Evolutionary conservation across 2,329 filamentous ascomycete species (phyloP).

Genomic region (Myriosclerotinia scirpicola): DNA sequence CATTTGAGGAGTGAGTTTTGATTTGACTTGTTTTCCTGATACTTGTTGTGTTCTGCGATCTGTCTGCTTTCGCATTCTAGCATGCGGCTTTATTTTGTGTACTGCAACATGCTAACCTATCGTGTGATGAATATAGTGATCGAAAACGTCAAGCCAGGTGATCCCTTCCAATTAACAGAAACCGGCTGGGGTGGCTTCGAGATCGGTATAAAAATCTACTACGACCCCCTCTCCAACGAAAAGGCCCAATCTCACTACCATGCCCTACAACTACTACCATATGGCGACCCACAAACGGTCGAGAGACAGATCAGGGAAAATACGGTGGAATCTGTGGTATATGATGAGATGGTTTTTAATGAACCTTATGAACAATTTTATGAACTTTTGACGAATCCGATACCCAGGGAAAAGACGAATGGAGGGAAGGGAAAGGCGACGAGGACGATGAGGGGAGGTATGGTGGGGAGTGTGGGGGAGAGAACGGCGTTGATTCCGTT

Average conservation of each 20-base stretch:
- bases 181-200: slow-evolving; percentile 99
- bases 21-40: too few relatives aligned
- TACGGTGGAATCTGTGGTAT: slow-evolving; percentile 74
- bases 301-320: slow-evolving; percentile 56
- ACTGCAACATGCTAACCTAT: neutral
- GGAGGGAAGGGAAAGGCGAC: slow-evolving; percentile 61
- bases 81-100: too few relatives aligned
- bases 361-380: slow-evolving; percentile 93
- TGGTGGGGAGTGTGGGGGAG: slow-evolving; percentile 50
- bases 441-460: slow-evolving; percentile 43
- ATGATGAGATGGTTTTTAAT: slow-evolving; percentile 96
- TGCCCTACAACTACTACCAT: slow-evolving; percentile 86
- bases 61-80: too few relatives aligned
- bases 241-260: slow-evolving; percentile 97
- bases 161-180: slow-evolving; percentile 80
- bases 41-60: too few relatives aligned
- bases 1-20: slow-evolving; percentile 67
- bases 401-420: slow-evolving; percentile 45
- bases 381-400: slow-evolving; percentile 74
- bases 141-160: slow-evolving; percentile 62
- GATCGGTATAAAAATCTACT: slow-evolving; percentile 93
- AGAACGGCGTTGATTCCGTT: slow-evolving; percentile 75
- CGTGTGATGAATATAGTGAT: slow-evolving; percentile 50
- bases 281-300: slow-evolving; percentile 75
- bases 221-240: slow-evolving; percentile 81